A percentile compares a stretch with the other conserved stretches of the same genome.
Evolutionary conservation across 257 asterid species (phyloP).

Genomic region (Knoxia roxburghii): DNA sequence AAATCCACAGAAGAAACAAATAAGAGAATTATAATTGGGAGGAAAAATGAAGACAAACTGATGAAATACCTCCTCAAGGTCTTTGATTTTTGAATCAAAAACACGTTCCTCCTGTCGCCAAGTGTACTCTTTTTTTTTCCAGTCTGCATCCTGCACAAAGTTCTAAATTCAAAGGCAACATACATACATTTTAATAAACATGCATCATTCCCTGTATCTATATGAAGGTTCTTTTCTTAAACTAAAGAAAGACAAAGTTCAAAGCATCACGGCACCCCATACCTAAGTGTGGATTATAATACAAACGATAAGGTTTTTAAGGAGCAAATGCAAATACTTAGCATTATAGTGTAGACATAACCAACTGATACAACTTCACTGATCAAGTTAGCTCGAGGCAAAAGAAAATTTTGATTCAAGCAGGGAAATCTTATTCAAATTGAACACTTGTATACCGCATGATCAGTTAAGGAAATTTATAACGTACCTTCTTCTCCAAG

Average conservation of each 20-base stretch:
- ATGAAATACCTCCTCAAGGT: slow-evolving; percentile 48
- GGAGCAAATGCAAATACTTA: background rate
- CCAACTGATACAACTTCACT: background rate
- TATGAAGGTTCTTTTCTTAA: background rate
- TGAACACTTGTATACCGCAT: background rate
- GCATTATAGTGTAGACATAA: background rate
- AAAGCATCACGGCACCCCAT: background rate
- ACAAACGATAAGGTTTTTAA: background rate
- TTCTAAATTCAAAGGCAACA: background rate
- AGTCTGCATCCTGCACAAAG: slow-evolving; percentile 44
- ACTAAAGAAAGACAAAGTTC: slow-evolving; percentile 1
- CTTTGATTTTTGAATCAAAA: slow-evolving; percentile 39
- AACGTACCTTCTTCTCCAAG: slow-evolving; percentile 66
- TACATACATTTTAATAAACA: slow-evolving; percentile 7
- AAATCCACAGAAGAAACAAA: background rate
- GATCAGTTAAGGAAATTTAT: background rate
- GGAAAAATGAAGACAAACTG: slow-evolving; percentile 1
- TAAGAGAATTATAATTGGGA: slow-evolving; percentile 7
- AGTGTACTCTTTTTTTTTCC: slow-evolving; percentile 54
- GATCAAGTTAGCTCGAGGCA: background rate
- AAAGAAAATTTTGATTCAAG: background rate
- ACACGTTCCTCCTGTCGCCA: slow-evolving; percentile 68
- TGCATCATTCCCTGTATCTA: background rate
- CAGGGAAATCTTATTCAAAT: background rate
- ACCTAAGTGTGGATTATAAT: background rate